Percentiles rank a stretch among this genome's conserved stretches.
phyloP scores from a whole-genome alignment of 1,284 basidiomycete genomes.

The Cryptococcus sp. region DNA sequence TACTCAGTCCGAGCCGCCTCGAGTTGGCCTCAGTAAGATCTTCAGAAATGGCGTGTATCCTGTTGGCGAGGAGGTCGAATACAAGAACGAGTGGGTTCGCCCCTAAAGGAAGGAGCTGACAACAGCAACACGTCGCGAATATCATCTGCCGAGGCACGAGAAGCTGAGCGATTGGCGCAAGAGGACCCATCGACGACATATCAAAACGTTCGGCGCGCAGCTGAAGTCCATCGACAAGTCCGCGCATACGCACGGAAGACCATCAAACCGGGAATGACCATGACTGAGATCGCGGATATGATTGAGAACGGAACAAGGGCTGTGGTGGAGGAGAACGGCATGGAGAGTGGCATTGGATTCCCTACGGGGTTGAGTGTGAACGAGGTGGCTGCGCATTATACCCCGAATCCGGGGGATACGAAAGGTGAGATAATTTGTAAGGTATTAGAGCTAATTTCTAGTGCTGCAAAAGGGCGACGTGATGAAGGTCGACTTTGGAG shows the following conservation, averaged over 20 bases:
- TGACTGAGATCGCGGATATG: slow-evolving; percentile 91
- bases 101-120: background rate
- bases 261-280: slow-evolving; percentile 91
- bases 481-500: slow-evolving; percentile 95
- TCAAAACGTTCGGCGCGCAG: slow-evolving; percentile 83
- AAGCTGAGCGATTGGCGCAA: slow-evolving; percentile 72
- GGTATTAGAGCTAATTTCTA: slow-evolving; percentile 39
- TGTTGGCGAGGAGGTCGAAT: slow-evolving; percentile 87
- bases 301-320: slow-evolving; percentile 91
- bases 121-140: slow-evolving; percentile 78
- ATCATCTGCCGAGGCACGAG: slow-evolving; percentile 86
- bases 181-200: slow-evolving; percentile 82
- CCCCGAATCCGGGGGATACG: slow-evolving; percentile 93
- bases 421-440: slow-evolving; percentile 60
- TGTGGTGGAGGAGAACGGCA: slow-evolving; percentile 85
- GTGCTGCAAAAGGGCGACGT: slow-evolving; percentile 84
- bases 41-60: slow-evolving; percentile 86
- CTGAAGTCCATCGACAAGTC: slow-evolving; percentile 95
- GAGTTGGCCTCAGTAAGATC: slow-evolving; percentile 83
- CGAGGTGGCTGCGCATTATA: slow-evolving; percentile 94
- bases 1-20: slow-evolving; percentile 89
- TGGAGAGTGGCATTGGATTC: slow-evolving; percentile 81
- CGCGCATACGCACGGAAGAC: slow-evolving; percentile 74
- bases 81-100: slow-evolving; percentile 72
- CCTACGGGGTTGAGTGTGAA: slow-evolving; percentile 96